Evolutionary conservation across 352 stramenopile species (phyloP), one percentile per base, ranked within the genome.

Genomic region (Phytophthora colocasiae): DNA sequence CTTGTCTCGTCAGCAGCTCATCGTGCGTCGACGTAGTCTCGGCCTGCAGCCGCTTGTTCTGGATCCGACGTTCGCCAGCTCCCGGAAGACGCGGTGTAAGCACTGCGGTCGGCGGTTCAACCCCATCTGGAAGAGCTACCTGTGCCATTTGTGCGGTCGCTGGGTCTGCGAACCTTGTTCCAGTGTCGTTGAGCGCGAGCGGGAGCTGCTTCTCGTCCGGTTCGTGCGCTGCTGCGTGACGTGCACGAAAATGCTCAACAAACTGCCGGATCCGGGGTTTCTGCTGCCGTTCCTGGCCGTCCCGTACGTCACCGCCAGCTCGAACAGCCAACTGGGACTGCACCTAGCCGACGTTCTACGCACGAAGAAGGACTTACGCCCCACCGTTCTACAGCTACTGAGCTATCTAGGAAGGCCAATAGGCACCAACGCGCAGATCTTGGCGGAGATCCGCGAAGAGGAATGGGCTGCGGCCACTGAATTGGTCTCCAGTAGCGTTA

Each of bases 101-200:
- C 68, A 75, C 53, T 89, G 80, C 54, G 76, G 67, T 0, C 75
- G 78, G 0, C 49, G 52, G 24, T 89, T 89, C 63, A 83, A 79
- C 61, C 38, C 62, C 10, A 41, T 74, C 10, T 89, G 78, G 80
- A 82, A 80, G 36, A 70, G 63, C 19, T 77, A 77, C 22, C 56
- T 84, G 15, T 89, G 80, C 31, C 80, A 89, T 29, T 50, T 85
- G 11, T 89, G 80, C 56, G 80, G 80, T 0, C 55, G 79, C 26
- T 87, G 69, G 74, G 66, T 84, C 1, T 89, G 80, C 31, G 63
- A 79, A 24, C 56, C 77, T 24, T 89, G 80, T 55, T 89, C 80
- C 29, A 73, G 55, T 9, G 80, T 89, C 11, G 75, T 86, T 26
- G 80, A 89, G 53, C 69, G 78, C 12, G 80, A 87, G 41, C 80